Percentiles rank a stretch among this genome's conserved stretches.
Evolutionary conservation across 2,329 filamentous ascomycete genomes (phyloP).

Genomic region (Pyrenophora tritici-repentis): DNA sequence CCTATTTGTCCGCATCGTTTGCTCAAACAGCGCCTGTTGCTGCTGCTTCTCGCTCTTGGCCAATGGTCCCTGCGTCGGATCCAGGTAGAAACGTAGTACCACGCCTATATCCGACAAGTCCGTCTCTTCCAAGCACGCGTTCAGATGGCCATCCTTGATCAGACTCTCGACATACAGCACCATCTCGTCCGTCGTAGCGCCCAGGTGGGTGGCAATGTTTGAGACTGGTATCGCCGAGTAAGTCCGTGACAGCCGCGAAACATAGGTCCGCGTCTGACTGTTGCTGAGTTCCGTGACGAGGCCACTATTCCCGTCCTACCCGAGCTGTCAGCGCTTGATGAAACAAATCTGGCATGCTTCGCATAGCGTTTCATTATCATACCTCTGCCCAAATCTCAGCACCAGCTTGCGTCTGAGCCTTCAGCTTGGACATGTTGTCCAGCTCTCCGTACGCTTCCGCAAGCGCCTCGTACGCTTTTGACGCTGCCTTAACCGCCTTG

Average conservation of each 20-base stretch:
- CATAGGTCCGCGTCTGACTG: constrained; percentile 75
- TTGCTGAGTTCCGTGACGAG: constrained; percentile 71
- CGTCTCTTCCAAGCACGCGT: constrained; percentile 56
- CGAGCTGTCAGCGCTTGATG: constrained; percentile 23
- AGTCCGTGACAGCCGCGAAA: constrained; percentile 72
- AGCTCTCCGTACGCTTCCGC: constrained; percentile 67
- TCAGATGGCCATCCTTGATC: constrained; percentile 57
- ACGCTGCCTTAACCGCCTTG: constrained; percentile 62
- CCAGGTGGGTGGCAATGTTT: constrained; percentile 58
- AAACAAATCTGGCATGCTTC: constrained; percentile 13
- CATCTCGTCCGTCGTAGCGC: constrained; percentile 57
- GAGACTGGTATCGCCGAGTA: constrained; percentile 68
- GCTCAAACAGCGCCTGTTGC: constrained; percentile 53
- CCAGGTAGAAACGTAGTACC: constrained; percentile 60
- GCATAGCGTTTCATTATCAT: constrained; percentile 30
- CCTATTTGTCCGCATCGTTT: constrained; percentile 56
- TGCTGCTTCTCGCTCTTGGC: constrained; percentile 49
- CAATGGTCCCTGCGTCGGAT: constrained; percentile 44
- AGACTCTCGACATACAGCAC: constrained; percentile 59
- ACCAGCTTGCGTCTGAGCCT: constrained; percentile 66
- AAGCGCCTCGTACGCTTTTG: constrained; percentile 72
- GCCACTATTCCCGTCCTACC: constrained; percentile 70
- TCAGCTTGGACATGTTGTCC: constrained; percentile 58
- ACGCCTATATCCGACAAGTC: constrained; percentile 46
- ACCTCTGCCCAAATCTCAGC: constrained; percentile 64